Evolutionary conservation across 169 alveolate species (phyloP), one percentile per base, ranked within the genome.

Genomic region (Plasmodium fragile): DNA sequence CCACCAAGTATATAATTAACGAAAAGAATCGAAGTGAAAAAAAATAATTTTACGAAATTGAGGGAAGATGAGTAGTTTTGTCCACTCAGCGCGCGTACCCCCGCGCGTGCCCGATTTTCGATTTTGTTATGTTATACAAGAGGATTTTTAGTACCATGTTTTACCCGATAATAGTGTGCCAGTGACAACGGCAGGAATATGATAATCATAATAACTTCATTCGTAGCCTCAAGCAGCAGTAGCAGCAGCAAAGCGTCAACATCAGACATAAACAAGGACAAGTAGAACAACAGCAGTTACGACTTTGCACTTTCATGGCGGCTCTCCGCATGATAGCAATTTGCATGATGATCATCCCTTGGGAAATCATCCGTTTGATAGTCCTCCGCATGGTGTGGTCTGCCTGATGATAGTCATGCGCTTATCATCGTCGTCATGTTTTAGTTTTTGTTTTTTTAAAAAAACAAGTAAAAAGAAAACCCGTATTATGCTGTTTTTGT

Each of bases 1-100:
- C 93, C 30, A 59, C 80, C 8, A 52, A 77, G 43, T 75, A 77
- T 75, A 39, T 87, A 53, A 77, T 30, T 18, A 87, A 77, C 6
- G 93, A 87, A 77, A 87, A 45, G n/a, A 22, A 41, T 3, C 43
- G 32, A 55, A 75, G 89, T 49, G 81, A 77, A 87, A n/a, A 16
- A 11, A 49, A 77, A 16, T 87, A 73, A 73, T 32, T 39, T 32
- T 39, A 73, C 59, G 3, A 34, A 73, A 73, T 13, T 30, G 32
- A 34, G 28, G 18, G 59, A 25, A n/a, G 43, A 25, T n/a, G 59
- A 73, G 11, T 18, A 22, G 39, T 65, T 4, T 10, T 65, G 75
- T 2, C 41, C 36, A 28, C 36, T 36, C 39, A 22, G 10, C 34
- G 75, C 34, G 34, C 16, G 36, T 59, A 18, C 34, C 75, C 34